Percentiles rank a stretch among this genome's conserved stretches.
Evolutionary conservation across 2,329 filamentous ascomycete genomes (phyloP).

Genomic region (Pseudocercospora fuligena): DNA sequence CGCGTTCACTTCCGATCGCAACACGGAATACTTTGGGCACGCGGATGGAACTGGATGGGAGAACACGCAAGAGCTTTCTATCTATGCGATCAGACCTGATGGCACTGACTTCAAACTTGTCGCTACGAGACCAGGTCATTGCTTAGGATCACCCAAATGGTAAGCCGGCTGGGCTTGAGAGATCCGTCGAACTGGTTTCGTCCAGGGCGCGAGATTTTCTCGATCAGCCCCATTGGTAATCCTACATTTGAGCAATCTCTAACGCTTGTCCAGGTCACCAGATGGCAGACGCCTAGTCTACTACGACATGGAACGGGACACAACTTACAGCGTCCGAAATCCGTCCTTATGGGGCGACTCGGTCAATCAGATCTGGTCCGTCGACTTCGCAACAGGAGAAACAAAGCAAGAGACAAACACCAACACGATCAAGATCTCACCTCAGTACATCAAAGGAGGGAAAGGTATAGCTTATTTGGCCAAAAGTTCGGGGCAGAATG

Average conservation of each 20-base stretch:
- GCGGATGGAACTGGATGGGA: slow-evolving; percentile 12
- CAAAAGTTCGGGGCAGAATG: background rate
- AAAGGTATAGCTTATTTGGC: slow-evolving; percentile 3
- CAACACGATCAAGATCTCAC: background rate
- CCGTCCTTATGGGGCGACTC: background rate
- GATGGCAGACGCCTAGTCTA: slow-evolving; percentile 14
- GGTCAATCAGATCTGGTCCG: slow-evolving; percentile 9
- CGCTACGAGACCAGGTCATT: background rate
- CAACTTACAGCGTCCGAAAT: slow-evolving; percentile 10
- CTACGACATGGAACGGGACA: slow-evolving; percentile 6
- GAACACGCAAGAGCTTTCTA: slow-evolving; percentile 17
- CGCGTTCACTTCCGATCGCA: slow-evolving; percentile 17
- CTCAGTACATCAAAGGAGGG: background rate
- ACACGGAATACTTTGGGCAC: slow-evolving; percentile 58
- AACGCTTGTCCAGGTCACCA: background rate
- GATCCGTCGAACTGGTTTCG: too few species aligned
- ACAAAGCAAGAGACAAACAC: slow-evolving; percentile 2
- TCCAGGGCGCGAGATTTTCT: too few species aligned
- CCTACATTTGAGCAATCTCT: background rate
- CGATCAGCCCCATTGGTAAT: background rate
- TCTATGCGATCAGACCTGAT: slow-evolving; percentile 20
- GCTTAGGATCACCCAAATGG: slow-evolving; percentile 15
- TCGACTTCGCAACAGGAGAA: slow-evolving; percentile 14
- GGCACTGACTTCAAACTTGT: slow-evolving; percentile 15
- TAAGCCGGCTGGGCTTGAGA: background rate